Evolutionary conservation across 345 rosid genomes (phyloP).

Genomic region (Cardamine resedifolia): DNA sequence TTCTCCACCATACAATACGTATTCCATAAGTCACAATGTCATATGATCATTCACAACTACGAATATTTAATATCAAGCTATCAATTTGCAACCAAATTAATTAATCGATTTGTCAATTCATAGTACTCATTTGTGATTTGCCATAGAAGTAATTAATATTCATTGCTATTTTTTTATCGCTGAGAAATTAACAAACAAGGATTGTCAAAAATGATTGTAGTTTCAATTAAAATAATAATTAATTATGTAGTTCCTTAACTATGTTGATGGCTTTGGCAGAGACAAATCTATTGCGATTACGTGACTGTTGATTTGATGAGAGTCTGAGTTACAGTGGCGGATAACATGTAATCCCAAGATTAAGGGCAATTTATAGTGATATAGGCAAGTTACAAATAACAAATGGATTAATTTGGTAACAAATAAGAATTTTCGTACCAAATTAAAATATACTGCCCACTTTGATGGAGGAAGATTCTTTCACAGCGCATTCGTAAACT

Average conservation of each 20-base stretch:
- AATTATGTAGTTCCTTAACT: neutral
- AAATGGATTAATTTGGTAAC: neutral
- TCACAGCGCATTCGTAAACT: neutral
- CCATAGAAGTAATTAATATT: neutral
- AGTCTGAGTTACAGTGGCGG: neutral
- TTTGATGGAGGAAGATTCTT: neutral
- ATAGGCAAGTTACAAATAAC: neutral
- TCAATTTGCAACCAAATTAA: slow-evolving; percentile 17
- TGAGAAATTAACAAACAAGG: neutral
- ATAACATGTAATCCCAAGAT: neutral
- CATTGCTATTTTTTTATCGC: neutral
- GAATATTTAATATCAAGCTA: neutral
- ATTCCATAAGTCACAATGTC: slow-evolving; percentile 26
- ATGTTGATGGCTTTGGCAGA: neutral
- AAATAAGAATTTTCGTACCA: neutral
- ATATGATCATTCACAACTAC: slow-evolving; percentile 20
- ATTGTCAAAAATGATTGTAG: neutral
- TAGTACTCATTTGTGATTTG: neutral
- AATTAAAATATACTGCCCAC: neutral
- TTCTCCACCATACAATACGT: slow-evolving; percentile 29
- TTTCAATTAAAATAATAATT: neutral
- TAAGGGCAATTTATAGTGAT: neutral
- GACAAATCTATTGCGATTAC: neutral
- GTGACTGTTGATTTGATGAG: too few species aligned
- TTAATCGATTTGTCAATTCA: neutral